Evolutionary conservation across 2,329 filamentous ascomycete genomes (phyloP), one percentile per base, ranked within the genome.

Genomic region (Fusarium palustre): DNA sequence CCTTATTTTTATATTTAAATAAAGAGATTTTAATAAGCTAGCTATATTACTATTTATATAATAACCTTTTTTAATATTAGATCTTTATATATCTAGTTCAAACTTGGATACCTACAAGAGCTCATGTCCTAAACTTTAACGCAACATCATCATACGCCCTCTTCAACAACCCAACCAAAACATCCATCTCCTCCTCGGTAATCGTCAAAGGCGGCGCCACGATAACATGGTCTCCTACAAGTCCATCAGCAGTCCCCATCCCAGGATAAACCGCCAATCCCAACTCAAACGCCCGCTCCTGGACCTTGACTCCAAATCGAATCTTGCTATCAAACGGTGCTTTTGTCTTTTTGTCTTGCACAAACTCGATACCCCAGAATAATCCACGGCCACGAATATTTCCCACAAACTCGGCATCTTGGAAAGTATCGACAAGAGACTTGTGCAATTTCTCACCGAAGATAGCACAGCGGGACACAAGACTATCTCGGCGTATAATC

Each of bases 171-270:
- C 6, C 33, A 41, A 70, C 3, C 46, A 70, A 9, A 4, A 33
- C 4, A 36, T 69, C 56, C 52, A 77, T 55, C 50, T 77, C 69
- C 10, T 66, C 66, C 5, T 73, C 68, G 2, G 83, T 87, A 24
- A 90, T 82, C 45, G 87, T 92, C 78, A 89, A 93, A 1, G 91
- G 85, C 7, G 92, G 92, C 2, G 90, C 86, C 13, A 94, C 73
- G 28, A 94, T 83, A 31, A 93, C 81, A 76, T 92, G 90, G 74
- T 94, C 91, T 7, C 91, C 91, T 2, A 74, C 74, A 4, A 85
- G 82, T 45, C 92, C 84, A 69, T 85, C 88, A 0, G 82, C 86
- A 0, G 88, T 88, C 2, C 90, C 90, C 1, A 80, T 79, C 0
- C 89, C 90, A 2, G 88, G 88, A 74, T 92, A 93, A 4, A 92